Percentiles rank a stretch among this genome's conserved stretches.
Conservation (phyloP, 176 grass and related monocot species). For the Ensete ventricosum region DNA sequence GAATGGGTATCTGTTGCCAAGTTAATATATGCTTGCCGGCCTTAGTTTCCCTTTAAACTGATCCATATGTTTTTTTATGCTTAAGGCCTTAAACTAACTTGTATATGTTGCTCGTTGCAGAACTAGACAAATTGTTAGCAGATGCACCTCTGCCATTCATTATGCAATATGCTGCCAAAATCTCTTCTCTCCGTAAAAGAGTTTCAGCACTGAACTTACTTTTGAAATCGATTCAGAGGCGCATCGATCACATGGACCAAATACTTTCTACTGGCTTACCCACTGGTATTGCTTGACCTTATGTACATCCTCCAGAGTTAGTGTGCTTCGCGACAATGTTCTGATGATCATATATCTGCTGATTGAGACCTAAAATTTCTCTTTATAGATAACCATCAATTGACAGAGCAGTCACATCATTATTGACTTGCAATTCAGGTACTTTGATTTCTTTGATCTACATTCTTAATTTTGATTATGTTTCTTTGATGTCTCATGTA, state of each 20-base stretch:
- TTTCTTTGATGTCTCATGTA: no score
- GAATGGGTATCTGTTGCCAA: no score
- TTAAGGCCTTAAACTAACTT: neutral
- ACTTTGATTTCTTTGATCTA: neutral
- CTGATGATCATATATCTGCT: neutral
- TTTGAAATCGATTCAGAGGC: constrained; percentile 71
- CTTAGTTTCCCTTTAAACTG: neutral
- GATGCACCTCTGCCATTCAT: constrained; percentile 53
- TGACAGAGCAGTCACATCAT: neutral
- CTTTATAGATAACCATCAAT: neutral
- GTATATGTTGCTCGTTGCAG: constrained; percentile 33
- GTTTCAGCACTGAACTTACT: constrained; percentile 75
- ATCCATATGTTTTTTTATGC: neutral
- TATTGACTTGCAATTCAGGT: constrained; percentile 7
- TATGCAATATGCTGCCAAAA: constrained; percentile 71
- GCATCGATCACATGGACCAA: constrained; percentile 72
- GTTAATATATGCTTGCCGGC: no score
- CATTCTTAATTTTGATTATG: no score
- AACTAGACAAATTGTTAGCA: constrained; percentile 80
- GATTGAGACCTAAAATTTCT: neutral
- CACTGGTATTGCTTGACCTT: constrained; percentile 34
- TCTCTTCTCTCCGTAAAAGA: constrained; percentile 65
- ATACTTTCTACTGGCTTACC: constrained; percentile 54
- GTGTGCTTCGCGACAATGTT: neutral
- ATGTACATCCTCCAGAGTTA: no score